Percentiles rank a stretch among this genome's conserved stretches.
phyloP scores from a whole-genome alignment of 2,329 filamentous ascomycete genomes.

The Xylariaceae sp. region DNA sequence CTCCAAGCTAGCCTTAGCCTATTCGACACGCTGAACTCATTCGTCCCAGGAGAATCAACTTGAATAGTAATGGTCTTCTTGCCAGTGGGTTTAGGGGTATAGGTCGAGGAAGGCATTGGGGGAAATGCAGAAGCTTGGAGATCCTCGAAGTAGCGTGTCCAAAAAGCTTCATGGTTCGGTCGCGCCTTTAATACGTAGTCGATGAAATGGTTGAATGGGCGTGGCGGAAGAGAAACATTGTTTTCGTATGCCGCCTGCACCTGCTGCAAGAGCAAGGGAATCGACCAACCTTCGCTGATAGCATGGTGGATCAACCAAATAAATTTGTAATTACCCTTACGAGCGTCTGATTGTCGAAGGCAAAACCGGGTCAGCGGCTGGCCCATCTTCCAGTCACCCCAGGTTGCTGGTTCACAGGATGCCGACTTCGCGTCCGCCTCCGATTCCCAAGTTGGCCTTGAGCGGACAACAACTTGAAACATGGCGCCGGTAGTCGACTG shows the following conservation, averaged over 20 bases:
- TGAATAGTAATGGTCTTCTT: slow-evolving; percentile 3
- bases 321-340: neutral
- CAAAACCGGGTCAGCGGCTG: neutral
- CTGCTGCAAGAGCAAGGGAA: slow-evolving; percentile 7
- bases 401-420: neutral
- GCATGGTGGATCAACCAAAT: slow-evolving; percentile 6
- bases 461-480: slow-evolving; percentile 4
- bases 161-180: neutral
- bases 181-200: neutral
- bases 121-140: slow-evolving; percentile 6
- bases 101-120: neutral
- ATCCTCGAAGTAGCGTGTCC: neutral
- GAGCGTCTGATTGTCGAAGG: neutral
- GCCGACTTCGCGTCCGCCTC: neutral
- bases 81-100: neutral
- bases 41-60: neutral
- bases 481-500: neutral
- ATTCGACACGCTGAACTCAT: slow-evolving; percentile 5
- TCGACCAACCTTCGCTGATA: slow-evolving; percentile 6
- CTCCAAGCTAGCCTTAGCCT: slow-evolving; percentile 9
- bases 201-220: slow-evolving; percentile 8
- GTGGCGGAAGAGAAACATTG: neutral
- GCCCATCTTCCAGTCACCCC: slow-evolving; percentile 1
- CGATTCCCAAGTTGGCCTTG: neutral
- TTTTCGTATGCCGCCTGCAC: slow-evolving; percentile 2